Conservation (phyloP, 805 yeast species). For the Wickerhamomyces canadensis region DNA sequence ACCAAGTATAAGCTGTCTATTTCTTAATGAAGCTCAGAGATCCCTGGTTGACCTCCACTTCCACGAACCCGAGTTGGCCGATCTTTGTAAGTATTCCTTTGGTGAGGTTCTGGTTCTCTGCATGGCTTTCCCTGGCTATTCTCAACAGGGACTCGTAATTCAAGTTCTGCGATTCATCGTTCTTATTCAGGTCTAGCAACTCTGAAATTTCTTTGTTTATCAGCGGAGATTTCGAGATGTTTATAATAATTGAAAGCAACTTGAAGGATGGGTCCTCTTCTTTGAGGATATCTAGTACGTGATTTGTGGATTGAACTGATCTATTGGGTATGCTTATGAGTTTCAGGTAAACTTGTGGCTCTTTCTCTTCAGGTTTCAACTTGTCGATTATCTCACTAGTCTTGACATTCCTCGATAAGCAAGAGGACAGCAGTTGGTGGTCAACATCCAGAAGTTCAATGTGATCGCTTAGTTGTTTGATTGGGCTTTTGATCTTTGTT, state of each 20-base stretch:
- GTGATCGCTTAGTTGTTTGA: not conserved
- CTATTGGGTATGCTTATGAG: not conserved
- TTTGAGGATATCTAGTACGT: not conserved
- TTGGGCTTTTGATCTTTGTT: not conserved
- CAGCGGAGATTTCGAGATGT: not conserved
- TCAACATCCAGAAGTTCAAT: not conserved
- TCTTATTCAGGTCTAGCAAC: not conserved
- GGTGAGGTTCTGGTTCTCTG: not conserved
- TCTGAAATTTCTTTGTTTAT: not conserved
- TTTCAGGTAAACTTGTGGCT: not conserved
- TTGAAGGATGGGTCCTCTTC: not conserved
- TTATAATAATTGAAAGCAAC: not conserved
- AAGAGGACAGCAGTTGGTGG: not conserved
- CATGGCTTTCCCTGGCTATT: slow-evolving; percentile 16
- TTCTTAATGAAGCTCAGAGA: slow-evolving; percentile 1
- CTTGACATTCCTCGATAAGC: not conserved
- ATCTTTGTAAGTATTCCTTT: not conserved
- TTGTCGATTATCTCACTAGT: not conserved
- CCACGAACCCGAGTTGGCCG: slow-evolving; percentile 1
- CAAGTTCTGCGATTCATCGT: slow-evolving; percentile 6
- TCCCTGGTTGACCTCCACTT: not conserved
- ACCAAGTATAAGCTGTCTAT: not conserved
- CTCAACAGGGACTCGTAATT: slow-evolving; percentile 22
- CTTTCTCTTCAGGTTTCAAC: not conserved
- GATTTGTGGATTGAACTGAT: not conserved